Evolutionary conservation across 2,329 filamentous ascomycete species (phyloP), one percentile per base, ranked within the genome.

Genomic region (Helicocarpus griseus): DNA sequence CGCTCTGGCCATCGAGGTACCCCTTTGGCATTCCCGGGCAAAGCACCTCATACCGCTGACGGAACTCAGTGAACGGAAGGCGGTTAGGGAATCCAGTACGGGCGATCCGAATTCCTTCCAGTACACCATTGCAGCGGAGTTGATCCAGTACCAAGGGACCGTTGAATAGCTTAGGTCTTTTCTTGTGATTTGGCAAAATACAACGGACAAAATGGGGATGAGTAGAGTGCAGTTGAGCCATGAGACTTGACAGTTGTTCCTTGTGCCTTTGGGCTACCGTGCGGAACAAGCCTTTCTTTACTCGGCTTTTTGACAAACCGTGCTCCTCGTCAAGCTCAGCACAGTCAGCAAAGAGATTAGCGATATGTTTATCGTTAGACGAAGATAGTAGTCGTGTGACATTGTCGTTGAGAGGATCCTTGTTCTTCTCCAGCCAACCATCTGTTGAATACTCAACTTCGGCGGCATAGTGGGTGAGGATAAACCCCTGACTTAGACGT

Each of bases 161-260:
- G 63, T 86, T 87, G 68, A 97, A 89, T 64, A 90, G 86, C 69
- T 98, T 98, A 0, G 93, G 89, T 22, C 85, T 81, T 71, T 98
- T 98, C 71, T 95, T 96, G 75, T 98, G 93, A 64, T 98, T 98
- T 3, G 93, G 94, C 54, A 98, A 77, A 56, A 98, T 98, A 65
- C 93, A 98, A 44, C 93, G 87, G 28, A 98, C 93, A 65, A 98
- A 98, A 69, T 98, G 93, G 53, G 94, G 94, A 66, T 98, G 93
- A 0, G 93, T 98, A 0, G 87, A 94, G 67, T 98, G 87, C 14
- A 98, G 79, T 63, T 97, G 89, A 13, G 79, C 77, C 93, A 98
- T 98, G 53, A 98, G 74, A 55, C 84, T 94, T n/a, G 89, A 87
- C n/a, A 98, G 79, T 61, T 97, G 91, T 68, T 98, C 93, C 69